These are phyloP conservation scores for Casuarina equisetifolia DNA, from an alignment of 306 rosid species.

Conservation along the genomic window DNA sequence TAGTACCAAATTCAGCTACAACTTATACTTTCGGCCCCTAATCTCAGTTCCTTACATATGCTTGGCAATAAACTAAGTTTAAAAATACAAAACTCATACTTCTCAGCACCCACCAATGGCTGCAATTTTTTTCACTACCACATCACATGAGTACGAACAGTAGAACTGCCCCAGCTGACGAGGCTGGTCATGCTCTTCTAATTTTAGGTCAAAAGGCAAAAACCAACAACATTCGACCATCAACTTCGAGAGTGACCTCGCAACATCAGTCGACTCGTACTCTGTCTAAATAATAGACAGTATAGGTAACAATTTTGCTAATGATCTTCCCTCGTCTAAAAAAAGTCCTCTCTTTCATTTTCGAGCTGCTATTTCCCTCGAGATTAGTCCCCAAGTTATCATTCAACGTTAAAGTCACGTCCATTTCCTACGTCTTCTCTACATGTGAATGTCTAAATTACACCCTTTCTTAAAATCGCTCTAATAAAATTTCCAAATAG, in stretches of 20 bases:
- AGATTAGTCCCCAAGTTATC: conserved; percentile 33
- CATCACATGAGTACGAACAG: not conserved
- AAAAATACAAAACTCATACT: not conserved
- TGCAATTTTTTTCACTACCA: not conserved
- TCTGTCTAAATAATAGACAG: conserved; percentile 22
- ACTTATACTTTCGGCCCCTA: not conserved
- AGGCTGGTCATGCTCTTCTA: conserved; percentile 17
- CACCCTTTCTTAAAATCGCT: not conserved
- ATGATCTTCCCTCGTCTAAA: conserved; percentile 5
- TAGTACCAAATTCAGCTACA: not conserved
- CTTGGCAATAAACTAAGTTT: not conserved
- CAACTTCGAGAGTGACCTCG: conserved; percentile 11
- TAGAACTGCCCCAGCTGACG: not conserved
- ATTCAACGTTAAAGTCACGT: conserved; percentile 13
- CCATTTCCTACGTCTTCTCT: not conserved
- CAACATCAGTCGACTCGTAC: not conserved
- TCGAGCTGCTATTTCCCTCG: conserved; percentile 20
- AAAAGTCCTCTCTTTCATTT: not conserved
- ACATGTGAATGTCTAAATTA: conserved; percentile 1
- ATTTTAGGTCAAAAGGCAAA: conserved; percentile 12
- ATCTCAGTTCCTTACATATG: conserved; percentile 1
- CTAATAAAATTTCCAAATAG: not conserved
- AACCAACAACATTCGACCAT: not conserved
- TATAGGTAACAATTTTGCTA: conserved; percentile 5
- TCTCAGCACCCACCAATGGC: not conserved